These are phyloP conservation scores for Hanseniaspora hatyaiensis DNA, from an alignment of 805 yeast genomes.

Conservation along the genomic window DNA sequence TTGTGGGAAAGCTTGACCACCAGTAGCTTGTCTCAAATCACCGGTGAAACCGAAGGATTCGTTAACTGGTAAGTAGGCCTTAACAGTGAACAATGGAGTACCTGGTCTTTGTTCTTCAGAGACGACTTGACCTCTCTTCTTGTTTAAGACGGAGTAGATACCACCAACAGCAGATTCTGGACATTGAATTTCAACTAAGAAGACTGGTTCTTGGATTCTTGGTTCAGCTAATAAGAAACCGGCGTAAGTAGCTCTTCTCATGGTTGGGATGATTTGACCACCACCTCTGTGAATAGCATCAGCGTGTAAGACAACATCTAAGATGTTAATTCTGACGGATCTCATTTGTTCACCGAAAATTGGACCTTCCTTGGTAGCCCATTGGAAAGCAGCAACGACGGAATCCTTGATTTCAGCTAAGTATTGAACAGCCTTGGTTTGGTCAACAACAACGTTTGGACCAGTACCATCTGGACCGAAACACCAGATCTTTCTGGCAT, in stretches of 20 bases:
- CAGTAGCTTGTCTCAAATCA: constrained; percentile 98
- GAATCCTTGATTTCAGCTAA: constrained; percentile 98
- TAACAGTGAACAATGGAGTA: constrained; percentile 98
- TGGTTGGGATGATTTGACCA: constrained; percentile 99
- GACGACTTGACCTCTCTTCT: constrained; percentile 98
- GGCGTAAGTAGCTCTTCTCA: constrained; percentile 99
- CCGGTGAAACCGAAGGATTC: constrained; percentile 99
- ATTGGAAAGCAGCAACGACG: constrained; percentile 99
- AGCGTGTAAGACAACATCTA: constrained; percentile 98
- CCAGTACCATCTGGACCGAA: constrained; percentile 99
- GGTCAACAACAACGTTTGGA: constrained; percentile 97
- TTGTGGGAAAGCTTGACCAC: constrained; percentile 99
- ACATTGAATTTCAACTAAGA: constrained; percentile 98
- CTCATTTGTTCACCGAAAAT: constrained; percentile 92
- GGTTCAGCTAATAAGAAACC: constrained; percentile 97
- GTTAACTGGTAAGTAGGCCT: constrained; percentile 99
- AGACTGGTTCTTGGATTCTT: constrained; percentile 97
- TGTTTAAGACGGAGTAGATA: constrained; percentile 98
- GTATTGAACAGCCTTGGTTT: constrained; percentile 99
- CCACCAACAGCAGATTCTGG: constrained; percentile 99
- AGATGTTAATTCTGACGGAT: constrained; percentile 92
- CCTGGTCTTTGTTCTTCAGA: constrained; percentile 99
- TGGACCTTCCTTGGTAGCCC: constrained; percentile 99
- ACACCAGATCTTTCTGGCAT: constrained; percentile 99
- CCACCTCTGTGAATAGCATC: constrained; percentile 99